A percentile compares a stretch with the other conserved stretches of the same genome.
Conservation (phyloP, 2,329 filamentous ascomycete species). For the Aureobasidium zeae region DNA sequence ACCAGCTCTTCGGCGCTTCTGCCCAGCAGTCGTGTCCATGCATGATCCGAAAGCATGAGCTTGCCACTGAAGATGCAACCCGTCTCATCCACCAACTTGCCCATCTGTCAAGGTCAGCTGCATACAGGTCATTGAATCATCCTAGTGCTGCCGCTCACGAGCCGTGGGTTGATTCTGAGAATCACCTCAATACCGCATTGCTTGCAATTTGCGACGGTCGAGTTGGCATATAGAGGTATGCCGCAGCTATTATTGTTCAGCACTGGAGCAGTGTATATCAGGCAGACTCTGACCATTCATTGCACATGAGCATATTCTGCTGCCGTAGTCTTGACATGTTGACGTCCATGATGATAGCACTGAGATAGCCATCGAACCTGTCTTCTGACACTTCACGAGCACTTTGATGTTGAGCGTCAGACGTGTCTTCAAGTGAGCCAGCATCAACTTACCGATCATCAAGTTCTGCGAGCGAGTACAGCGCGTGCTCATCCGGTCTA, state of each 20-base stretch:
- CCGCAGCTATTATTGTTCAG: constrained; percentile 37
- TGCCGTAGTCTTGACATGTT: constrained; percentile 33
- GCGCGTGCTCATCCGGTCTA: constrained; percentile 18
- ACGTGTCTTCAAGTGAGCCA: background rate
- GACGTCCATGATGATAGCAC: constrained; percentile 35
- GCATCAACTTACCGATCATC: constrained; percentile 26
- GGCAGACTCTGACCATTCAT: constrained; percentile 30
- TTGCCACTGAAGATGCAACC: constrained; percentile 44
- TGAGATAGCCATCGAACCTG: constrained; percentile 37
- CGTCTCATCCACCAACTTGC: constrained; percentile 46
- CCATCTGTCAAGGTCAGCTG: constrained; percentile 27
- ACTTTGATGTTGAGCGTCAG: background rate
- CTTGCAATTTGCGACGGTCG: constrained; percentile 30
- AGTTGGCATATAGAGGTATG: constrained; percentile 46
- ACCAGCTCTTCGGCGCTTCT: constrained; percentile 38
- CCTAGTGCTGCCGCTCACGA: constrained; percentile 31
- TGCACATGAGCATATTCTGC: constrained; percentile 38
- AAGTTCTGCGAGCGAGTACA: constrained; percentile 38
- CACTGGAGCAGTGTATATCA: background rate
- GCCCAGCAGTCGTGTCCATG: constrained; percentile 45
- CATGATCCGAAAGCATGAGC: constrained; percentile 44
- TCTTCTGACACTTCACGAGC: constrained; percentile 23
- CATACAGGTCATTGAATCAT: no score
- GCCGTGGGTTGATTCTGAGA: constrained; percentile 35
- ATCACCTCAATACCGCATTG: constrained; percentile 31